Base-by-base conservation (phyloP, 208 protist species). In the Wallacemonas rigidus region DNA sequence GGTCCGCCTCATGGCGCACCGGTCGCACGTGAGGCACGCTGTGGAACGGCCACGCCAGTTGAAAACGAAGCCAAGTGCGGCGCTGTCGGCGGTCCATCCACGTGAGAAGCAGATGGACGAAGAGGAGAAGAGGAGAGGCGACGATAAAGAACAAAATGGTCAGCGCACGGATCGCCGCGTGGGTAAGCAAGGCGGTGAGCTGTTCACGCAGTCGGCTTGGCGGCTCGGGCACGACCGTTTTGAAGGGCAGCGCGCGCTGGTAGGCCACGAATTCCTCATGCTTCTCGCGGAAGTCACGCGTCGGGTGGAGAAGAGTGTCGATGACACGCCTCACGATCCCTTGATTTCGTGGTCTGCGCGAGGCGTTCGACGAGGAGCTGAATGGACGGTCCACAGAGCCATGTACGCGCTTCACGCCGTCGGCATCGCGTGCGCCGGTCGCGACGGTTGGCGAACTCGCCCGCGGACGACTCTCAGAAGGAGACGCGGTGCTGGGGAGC, bases 171-270 rank as follows among this genome's bases (percentile, higher is more conserved):
- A 65, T 65, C 39, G 40, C 63, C 12, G 50, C 40, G 62, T 67
- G 62, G 61, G 55, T 79, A 7, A 81, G 9, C 36, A 80, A 53
- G 15, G 62, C 67, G 8, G 55, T 39, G 4, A 91, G 17, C 56
- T 85, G 77, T 55, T 83, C 83, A 3, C 79, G 69, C 47, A 91
- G 71, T 35, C 82, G 89, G 69, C 76, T 79, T 39, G 88, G 88
- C 2, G 84, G 86, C 67, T 78, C 79, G 15, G 84, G 82, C 15
- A 92, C 88, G 44, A 95, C 83, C 9, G 86, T 93, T 47, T 76
- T 67, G 69, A 84, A 92, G 15, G 85, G 78, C 44, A 94, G 75
- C 3, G 69, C 63, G 41, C 73, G 75, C 69, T 83, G 79, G 62
- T 92, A 92, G 57, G 72, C 71, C 3, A 75, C 62, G 47, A 84